Evolutionary conservation across 768 basidiomycete genomes (phyloP).

Genomic region (Suillus weaverae): DNA sequence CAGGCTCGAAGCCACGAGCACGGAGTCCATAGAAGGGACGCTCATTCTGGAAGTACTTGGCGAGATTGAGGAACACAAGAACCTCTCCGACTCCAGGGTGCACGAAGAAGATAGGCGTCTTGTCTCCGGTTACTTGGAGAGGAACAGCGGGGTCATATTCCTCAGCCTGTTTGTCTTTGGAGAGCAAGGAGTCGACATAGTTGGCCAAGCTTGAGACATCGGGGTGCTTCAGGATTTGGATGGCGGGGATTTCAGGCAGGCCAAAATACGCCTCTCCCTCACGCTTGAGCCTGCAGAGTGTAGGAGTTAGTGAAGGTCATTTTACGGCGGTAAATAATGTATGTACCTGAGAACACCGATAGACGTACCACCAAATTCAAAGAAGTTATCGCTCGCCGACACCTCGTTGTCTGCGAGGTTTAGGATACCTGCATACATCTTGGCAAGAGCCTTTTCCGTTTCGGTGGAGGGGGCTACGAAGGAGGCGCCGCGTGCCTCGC

Average conservation of each 20-base stretch:
- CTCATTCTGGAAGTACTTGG: slow-evolving; percentile 40
- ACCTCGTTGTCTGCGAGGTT: slow-evolving; percentile 23
- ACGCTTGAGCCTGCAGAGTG: slow-evolving; percentile 22
- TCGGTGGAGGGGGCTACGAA: slow-evolving; percentile 24
- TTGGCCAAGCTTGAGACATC: slow-evolving; percentile 29
- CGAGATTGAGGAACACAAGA: slow-evolving; percentile 43
- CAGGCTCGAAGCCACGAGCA: slow-evolving; percentile 39
- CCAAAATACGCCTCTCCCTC: slow-evolving; percentile 29
- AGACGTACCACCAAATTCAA: slow-evolving; percentile 43
- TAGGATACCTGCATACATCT: slow-evolving; percentile 34
- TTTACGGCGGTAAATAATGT: neutral
- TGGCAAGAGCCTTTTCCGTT: slow-evolving; percentile 31
- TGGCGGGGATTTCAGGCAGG: slow-evolving; percentile 36
- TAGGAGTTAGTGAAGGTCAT: neutral
- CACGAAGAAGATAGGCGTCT: slow-evolving; percentile 44
- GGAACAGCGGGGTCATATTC: slow-evolving; percentile 43
- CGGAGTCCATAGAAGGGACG: slow-evolving; percentile 40
- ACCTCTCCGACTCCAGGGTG: slow-evolving; percentile 46
- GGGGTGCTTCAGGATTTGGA: slow-evolving; percentile 39
- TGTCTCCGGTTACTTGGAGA: slow-evolving; percentile 37
- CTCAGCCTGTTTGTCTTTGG: slow-evolving; percentile 15
- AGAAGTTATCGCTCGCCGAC: slow-evolving; percentile 34
- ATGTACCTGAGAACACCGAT: slow-evolving; percentile 34
- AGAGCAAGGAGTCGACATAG: slow-evolving; percentile 31
- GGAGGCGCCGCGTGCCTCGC: slow-evolving; percentile 21